phyloP scores from a whole-genome alignment of 257 asterid genomes.

The Nyctanthes arbortristis region DNA sequence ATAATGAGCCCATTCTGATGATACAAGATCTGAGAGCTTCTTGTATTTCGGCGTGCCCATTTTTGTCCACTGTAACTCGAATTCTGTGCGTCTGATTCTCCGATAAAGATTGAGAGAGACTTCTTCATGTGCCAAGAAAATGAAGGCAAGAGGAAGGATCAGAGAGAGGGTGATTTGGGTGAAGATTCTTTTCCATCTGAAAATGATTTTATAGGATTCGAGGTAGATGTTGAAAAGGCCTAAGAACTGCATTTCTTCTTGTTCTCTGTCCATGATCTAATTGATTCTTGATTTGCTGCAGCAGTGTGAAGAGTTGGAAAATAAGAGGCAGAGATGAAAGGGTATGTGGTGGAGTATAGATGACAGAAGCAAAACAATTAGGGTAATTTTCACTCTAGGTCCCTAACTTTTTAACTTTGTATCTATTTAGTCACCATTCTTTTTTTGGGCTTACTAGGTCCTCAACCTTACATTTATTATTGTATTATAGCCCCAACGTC shows the following conservation, averaged over 20 bases:
- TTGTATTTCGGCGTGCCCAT: conserved; percentile 19
- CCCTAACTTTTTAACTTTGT: too few species aligned
- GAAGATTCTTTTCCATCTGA: conserved; percentile 47
- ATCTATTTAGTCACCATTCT: too few species aligned
- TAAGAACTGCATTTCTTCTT: conserved; percentile 60
- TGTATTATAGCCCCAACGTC: too few species aligned
- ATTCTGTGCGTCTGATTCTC: conserved; percentile 31
- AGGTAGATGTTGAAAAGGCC: conserved; percentile 51
- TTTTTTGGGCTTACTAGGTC: too few species aligned
- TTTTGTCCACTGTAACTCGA: conserved; percentile 12
- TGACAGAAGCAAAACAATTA: too few species aligned
- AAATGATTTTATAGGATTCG: conserved; percentile 56
- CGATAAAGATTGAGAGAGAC: conserved; percentile 34
- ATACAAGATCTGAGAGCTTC: conserved; percentile 30
- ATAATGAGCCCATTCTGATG: conserved; percentile 38
- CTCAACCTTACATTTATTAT: too few species aligned
- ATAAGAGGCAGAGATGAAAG: neutral
- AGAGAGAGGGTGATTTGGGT: conserved; percentile 53
- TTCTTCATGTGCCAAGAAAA: conserved; percentile 51
- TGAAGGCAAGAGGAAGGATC: conserved; percentile 62
- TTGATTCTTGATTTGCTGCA: neutral
- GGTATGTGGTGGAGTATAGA: too few species aligned
- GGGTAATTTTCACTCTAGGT: too few species aligned
- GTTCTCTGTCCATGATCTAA: conserved; percentile 70
- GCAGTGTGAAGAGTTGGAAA: neutral